These are phyloP conservation scores for Bretschneidera sinensis DNA, from an alignment of 345 rosid species.

Conservation along the genomic window DNA sequence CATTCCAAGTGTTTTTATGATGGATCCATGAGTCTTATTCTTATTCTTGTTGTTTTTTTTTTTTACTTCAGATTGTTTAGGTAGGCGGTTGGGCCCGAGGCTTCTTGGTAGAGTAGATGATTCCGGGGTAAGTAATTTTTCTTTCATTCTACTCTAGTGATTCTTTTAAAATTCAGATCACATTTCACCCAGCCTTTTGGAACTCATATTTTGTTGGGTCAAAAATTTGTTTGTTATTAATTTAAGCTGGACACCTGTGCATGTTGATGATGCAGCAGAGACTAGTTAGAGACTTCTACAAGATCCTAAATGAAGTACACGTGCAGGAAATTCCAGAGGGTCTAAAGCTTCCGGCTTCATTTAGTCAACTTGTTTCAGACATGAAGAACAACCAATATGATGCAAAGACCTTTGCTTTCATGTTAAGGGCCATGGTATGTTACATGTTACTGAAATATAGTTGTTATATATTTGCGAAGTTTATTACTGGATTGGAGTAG, in stretches of 20 bases:
- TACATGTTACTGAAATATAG: constrained; percentile 3
- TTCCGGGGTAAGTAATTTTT: constrained; percentile 66
- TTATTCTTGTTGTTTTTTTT: constrained; percentile 12
- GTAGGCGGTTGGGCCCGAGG: constrained; percentile 96
- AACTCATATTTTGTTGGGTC: not conserved
- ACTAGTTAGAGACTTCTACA: constrained; percentile 79
- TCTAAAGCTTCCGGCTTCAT: constrained; percentile 83
- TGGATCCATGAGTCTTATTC: constrained; percentile 17
- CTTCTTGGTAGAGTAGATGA: constrained; percentile 87
- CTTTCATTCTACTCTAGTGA: not conserved
- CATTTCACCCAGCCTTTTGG: not conserved
- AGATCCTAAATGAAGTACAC: constrained; percentile 79
- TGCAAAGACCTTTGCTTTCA: constrained; percentile 78
- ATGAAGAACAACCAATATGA: constrained; percentile 85
- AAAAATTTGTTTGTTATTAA: constrained; percentile 16
- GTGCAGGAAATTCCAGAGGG: constrained; percentile 75
- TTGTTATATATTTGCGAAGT: not conserved
- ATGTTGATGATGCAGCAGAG: constrained; percentile 52
- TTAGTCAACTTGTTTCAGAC: constrained; percentile 75
- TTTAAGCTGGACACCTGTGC: constrained; percentile 20
- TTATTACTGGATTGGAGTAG: not conserved
- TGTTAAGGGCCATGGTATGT: constrained; percentile 83
- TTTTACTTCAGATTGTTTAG: constrained; percentile 82
- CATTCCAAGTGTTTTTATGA: constrained; percentile 12
- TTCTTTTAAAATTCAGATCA: not conserved